A percentile compares a stretch with the other conserved stretches of the same genome.
Conservation (phyloP, 352 stramenopile species). For the Aphanomyces stellatus region DNA sequence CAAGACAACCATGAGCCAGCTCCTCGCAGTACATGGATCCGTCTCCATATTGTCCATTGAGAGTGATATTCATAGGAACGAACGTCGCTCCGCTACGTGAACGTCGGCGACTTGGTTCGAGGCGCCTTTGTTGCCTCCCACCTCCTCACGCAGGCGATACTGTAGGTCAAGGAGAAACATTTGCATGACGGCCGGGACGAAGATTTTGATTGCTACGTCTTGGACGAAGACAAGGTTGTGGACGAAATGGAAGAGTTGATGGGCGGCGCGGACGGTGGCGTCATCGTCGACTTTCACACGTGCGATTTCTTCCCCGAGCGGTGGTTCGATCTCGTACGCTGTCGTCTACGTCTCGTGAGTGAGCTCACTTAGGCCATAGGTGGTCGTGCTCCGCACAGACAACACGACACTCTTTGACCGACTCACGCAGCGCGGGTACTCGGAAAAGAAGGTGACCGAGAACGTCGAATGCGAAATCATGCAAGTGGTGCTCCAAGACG, state of each 20-base stretch:
- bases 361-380: neutral
- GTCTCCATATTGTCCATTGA: neutral
- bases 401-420: constrained; percentile 91
- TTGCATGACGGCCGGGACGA: constrained; percentile 86
- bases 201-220: constrained; percentile 93
- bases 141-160: neutral
- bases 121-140: neutral
- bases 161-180: constrained; percentile 50
- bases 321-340: constrained; percentile 89
- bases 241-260: constrained; percentile 93
- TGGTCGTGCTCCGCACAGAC: constrained; percentile 86
- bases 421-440: constrained; percentile 86
- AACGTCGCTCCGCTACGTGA: constrained; percentile 87
- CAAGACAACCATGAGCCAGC: constrained; percentile 91
- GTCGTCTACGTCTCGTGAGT: neutral
- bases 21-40: constrained; percentile 56
- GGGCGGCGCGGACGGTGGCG: constrained; percentile 53
- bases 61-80: constrained; percentile 38
- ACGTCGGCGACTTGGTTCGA: constrained; percentile 89
- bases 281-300: constrained; percentile 96
- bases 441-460: constrained; percentile 92
- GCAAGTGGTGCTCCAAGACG: constrained; percentile 95
- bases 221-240: constrained; percentile 96
- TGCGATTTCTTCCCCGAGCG: constrained; percentile 97
- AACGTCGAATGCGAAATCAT: constrained; percentile 99